Evolutionary conservation across 1,284 basidiomycete genomes (phyloP).

Genomic region (Marasmius sp.): DNA sequence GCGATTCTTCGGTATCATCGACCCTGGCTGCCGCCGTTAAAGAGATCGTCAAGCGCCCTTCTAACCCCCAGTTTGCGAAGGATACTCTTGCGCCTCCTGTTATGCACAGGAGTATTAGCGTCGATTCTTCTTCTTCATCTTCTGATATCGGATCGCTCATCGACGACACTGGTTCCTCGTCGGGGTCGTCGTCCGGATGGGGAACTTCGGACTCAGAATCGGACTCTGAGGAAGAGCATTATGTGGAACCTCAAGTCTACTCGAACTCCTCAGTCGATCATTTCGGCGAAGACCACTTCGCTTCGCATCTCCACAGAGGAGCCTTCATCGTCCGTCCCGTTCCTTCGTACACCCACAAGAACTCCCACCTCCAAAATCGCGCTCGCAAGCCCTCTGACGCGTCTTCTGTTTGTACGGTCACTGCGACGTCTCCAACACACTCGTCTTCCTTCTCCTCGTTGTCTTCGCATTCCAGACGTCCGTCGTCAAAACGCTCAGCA

Average conservation of each 20-base stretch:
- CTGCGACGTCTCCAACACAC: constrained; percentile 26
- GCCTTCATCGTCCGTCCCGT: constrained; percentile 41
- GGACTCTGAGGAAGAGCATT: constrained; percentile 36
- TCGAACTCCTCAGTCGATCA: constrained; percentile 10
- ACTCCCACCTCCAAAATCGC: constrained; percentile 36
- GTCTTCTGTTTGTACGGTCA: constrained; percentile 50
- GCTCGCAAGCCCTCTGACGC: constrained; percentile 56
- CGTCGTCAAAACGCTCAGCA: constrained; percentile 27
- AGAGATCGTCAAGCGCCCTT: constrained; percentile 54
- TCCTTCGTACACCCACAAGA: constrained; percentile 44
- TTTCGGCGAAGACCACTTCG: constrained; percentile 3
- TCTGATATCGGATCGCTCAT: constrained; percentile 63
- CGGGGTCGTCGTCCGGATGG: constrained; percentile 50
- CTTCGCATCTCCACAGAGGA: constrained; percentile 23
- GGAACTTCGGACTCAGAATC: constrained; percentile 51
- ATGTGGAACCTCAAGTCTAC: constrained; percentile 20
- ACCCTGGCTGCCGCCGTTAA: constrained; percentile 47
- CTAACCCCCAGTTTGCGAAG: constrained; percentile 43
- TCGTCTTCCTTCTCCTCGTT: constrained; percentile 18
- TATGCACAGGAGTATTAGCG: constrained; percentile 38
- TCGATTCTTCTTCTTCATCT: constrained; percentile 45
- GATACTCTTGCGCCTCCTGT: constrained; percentile 31
- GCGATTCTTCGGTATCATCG: constrained; percentile 21
- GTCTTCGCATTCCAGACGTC: constrained; percentile 20
- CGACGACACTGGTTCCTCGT: constrained; percentile 64